Base-by-base conservation (phyloP, 2,329 filamentous ascomycete species). In the Beauveria pseudobassiana region DNA sequence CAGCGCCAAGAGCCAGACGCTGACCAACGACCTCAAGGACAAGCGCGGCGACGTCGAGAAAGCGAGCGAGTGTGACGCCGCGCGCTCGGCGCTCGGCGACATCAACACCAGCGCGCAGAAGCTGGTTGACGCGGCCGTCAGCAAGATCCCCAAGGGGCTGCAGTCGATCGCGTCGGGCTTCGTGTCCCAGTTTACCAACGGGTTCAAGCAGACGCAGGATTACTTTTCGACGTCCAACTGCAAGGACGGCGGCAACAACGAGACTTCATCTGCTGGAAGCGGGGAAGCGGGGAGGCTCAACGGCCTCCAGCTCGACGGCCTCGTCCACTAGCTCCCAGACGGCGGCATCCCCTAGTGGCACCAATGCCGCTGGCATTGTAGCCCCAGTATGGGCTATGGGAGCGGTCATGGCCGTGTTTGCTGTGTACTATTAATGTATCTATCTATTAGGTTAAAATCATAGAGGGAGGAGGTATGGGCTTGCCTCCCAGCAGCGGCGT, bases 11-110 rank as follows among this genome's bases (percentile, higher is more conserved):
- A 46, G 54, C 48, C 48, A 62, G 54, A n/a, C 34, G 20, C 61
- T 62, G 6, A 62, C 38, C 26, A 20, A 38, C 24, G 61, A 76
- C 48, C 38, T 62, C n/a, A 62, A 62, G 61, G 18, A 4, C 18
- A 62, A 62, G 54, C 61, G 61, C 49, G 42, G 49, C 61, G 55
- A 51, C 18, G 54, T 58, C 3, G 61, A 51, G 12, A 5, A 54
- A 28, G 61, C 53, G 14, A 22, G 55, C 61, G 54, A 59, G 48
- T 62, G 61, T 49, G 61, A 59, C 28, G 22, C 54, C 0, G 61
- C 59, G n/a, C 61, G 61, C 48, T 26, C 48, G 38, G 49, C 48
- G 4, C 10, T 62, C 6, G 49, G 9, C 8, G 61, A 62, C 28
- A 62, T 62, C 30, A 59, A 53, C 28, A 46, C 26, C 10, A 59